Evolutionary conservation across 441 rosid genomes (phyloP), one percentile per base, ranked within the genome.

Genomic region (Adansonia grandidieri): DNA sequence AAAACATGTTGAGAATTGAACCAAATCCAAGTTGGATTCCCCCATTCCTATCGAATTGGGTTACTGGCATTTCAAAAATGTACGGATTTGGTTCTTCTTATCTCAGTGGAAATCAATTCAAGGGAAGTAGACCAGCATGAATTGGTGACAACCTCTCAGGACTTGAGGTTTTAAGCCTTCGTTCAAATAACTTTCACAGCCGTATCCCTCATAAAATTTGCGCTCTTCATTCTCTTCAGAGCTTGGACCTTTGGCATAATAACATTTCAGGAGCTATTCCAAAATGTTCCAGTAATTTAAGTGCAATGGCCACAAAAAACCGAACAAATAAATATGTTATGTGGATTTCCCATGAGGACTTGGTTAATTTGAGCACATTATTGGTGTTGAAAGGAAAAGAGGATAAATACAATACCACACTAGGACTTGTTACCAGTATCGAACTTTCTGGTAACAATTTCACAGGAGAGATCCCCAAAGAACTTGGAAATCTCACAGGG

Each of bases 381-480:
- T 9, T 77, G 17, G 24, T 24, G 6, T 13, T 56, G 58, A 74
- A 74, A 61, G 83, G 85, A 11, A 62, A 73, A 47, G 19, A 5
- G 28, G 1, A 2, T 9, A 37, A 50, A 0, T 79, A 82, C 44
- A 24, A 10, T 5, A 19, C 1, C 0, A 75, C 20, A 28, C 62
- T 79, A 45, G 15, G 42, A 19, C 20, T 82, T 2, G 68, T 82
- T 28, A 75, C 32, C 9, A 54, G 22, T 65, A 48, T 83, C 4
- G 80, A 79, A 63, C 79, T 83, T 17, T 81, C 86, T 11, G 19
- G 2, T 13, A 84, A 73, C 32, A 7, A 40, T 54, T 74, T 84
- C 4, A 8, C 48, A 0, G 81, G 78, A 9, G 22, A 73, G 14
- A 76, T 83, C 24, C 80, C 80, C 0, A 0, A 6, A 2, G 66